Conservation (phyloP, 2,329 filamentous ascomycete genomes). For the Cytospora mali region DNA sequence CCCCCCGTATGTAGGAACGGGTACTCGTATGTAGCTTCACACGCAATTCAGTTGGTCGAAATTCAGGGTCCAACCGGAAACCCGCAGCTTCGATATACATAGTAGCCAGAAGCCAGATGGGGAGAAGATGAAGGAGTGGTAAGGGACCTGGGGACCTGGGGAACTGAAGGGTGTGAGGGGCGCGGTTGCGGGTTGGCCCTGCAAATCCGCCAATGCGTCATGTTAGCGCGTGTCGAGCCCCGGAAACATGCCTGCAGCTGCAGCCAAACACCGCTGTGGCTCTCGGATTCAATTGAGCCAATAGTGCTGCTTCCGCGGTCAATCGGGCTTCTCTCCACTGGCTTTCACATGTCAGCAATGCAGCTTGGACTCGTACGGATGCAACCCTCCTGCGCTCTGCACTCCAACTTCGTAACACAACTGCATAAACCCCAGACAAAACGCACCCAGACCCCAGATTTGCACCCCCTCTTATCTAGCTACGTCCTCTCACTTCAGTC, state of each 20-base stretch:
- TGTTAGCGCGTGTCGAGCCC: neutral
- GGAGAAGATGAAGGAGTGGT: too few relatives aligned
- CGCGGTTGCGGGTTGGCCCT: neutral
- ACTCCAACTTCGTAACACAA: neutral
- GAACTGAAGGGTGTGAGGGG: too few relatives aligned
- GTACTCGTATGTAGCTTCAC: too few relatives aligned
- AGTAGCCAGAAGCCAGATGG: too few relatives aligned
- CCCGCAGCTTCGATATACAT: too few relatives aligned
- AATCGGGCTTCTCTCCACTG: neutral
- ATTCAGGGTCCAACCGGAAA: neutral
- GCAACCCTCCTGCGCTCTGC: neutral
- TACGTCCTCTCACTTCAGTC: neutral
- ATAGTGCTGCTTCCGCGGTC: too few relatives aligned
- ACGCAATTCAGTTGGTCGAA: neutral
- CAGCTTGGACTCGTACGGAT: too few relatives aligned
- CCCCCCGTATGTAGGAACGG: too few relatives aligned
- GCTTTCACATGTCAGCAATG: neutral
- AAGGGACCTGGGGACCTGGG: too few relatives aligned
- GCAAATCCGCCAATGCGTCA: neutral
- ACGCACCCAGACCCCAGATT: neutral
- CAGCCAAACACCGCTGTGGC: too few relatives aligned
- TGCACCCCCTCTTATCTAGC: neutral
- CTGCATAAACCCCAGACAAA: neutral
- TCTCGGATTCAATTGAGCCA: too few relatives aligned
- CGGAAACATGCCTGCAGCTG: neutral